These are phyloP conservation scores for Xylariaceae sp. DNA, from an alignment of 2,329 filamentous ascomycete species.

Conservation along the genomic window DNA sequence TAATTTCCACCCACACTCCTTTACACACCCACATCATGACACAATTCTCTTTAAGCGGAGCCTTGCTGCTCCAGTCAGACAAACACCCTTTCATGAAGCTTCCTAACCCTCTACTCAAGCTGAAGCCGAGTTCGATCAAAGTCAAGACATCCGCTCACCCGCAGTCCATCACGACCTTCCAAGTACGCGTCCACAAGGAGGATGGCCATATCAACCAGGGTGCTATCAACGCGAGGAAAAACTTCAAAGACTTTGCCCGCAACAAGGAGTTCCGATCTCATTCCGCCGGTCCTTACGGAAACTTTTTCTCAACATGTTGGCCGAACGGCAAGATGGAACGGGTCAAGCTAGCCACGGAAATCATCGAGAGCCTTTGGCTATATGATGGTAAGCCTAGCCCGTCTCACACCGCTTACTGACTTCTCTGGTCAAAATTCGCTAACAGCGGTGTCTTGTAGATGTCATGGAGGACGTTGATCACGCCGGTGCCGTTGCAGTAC, in stretches of 20 bases:
- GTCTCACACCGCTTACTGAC: not conserved
- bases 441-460: slow-evolving; percentile 8
- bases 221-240: slow-evolving; percentile 21
- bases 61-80: slow-evolving; percentile 15
- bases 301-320: slow-evolving; percentile 23
- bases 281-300: slow-evolving; percentile 21
- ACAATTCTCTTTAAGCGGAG: slow-evolving; percentile 14
- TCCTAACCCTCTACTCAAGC: slow-evolving; percentile 7
- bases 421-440: not conserved
- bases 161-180: slow-evolving; percentile 20
- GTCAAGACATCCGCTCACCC: slow-evolving; percentile 18
- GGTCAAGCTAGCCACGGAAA: slow-evolving; percentile 23
- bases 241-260: slow-evolving; percentile 18
- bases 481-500: slow-evolving; percentile 14
- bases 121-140: slow-evolving; percentile 16
- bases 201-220: slow-evolving; percentile 20
- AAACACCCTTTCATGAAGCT: slow-evolving; percentile 13
- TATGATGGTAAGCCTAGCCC: slow-evolving; percentile 21
- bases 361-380: slow-evolving; percentile 23
- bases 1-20: slow-evolving; percentile 12
- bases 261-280: slow-evolving; percentile 21
- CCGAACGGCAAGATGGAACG: slow-evolving; percentile 21
- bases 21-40: slow-evolving; percentile 19
- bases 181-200: slow-evolving; percentile 21
- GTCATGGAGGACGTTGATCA: slow-evolving; percentile 24